These are phyloP conservation scores for Trichoderma lentiforme DNA, from an alignment of 2,329 filamentous ascomycete genomes.

Conservation along the genomic window DNA sequence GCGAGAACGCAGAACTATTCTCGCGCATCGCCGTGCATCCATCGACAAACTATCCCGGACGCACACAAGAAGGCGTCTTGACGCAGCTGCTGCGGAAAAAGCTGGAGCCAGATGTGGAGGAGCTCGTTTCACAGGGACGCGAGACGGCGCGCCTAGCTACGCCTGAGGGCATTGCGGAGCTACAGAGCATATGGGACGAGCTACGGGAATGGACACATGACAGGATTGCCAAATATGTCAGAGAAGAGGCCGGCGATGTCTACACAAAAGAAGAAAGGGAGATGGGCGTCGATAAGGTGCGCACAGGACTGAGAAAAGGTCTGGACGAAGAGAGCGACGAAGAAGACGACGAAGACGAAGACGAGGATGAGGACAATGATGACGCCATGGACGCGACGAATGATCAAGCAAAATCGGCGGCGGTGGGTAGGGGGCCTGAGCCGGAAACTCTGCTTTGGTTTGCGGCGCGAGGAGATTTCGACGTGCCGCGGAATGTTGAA, in stretches of 20 bases:
- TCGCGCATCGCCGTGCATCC: constrained; percentile 71
- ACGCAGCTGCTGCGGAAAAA: constrained; percentile 76
- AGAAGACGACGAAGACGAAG: constrained; percentile 58
- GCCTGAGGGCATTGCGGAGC: constrained; percentile 42
- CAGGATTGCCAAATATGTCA: constrained; percentile 41
- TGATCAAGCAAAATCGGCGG: constrained; percentile 25
- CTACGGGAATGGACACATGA: constrained; percentile 40
- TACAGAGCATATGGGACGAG: constrained; percentile 57
- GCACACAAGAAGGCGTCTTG: constrained; percentile 63
- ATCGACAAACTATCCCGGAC: constrained; percentile 69
- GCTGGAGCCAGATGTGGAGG: constrained; percentile 72
- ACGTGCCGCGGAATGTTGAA: constrained; percentile 45
- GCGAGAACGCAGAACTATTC: constrained; percentile 64
- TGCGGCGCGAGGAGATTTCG: constrained; percentile 42
- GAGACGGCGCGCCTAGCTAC: constrained; percentile 41
- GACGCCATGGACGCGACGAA: constrained; percentile 28
- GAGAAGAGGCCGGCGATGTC: constrained; percentile 51
- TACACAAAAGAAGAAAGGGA: constrained; percentile 71
- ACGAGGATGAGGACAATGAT: constrained; percentile 38
- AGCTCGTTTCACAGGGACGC: constrained; percentile 64
- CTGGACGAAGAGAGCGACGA: constrained; percentile 51
- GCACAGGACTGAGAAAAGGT: constrained; percentile 63
- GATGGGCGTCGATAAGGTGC: constrained; percentile 63
- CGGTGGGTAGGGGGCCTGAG: constrained; percentile 36
- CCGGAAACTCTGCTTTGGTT: constrained; percentile 49